Base-by-base conservation (phyloP, 805 yeast genomes). In the Saccharomyces eubayanus region DNA sequence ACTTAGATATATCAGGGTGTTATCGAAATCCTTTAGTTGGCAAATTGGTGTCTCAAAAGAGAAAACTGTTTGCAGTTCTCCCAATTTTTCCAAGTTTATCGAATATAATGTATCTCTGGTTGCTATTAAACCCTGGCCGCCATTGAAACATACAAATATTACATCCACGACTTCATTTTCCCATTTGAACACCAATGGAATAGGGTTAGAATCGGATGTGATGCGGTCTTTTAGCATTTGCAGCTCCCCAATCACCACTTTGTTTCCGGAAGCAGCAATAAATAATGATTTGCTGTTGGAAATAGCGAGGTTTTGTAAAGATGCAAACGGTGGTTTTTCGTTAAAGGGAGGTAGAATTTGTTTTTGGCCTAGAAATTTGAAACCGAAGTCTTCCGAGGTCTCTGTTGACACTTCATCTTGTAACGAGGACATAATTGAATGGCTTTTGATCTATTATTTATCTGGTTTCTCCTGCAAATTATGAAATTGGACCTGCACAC, bases 301-400 rank as follows among this genome's bases (percentile, higher is more conserved):
- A 48, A 75, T 72, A 14, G 72, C 69, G 9, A 78, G 62, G 50
- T 77, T 71, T 21, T 68, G 69, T 46, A 67, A 53, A 29, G 54
- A 66, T 51, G 66, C 70, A 65, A 56, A 75, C 16, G 72, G 77
- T 51, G 65, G 53, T 20, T 54, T 57, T 57, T 77, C 79, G 14
- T 67, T 60, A 50, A 64, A 72, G 11, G 69, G 55, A n/a, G 73
- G 75, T 20, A 77, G 59, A 31, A 73, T 63, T 11, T 58, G 59
- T 20, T 66, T 58, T 11, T 60, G 55, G 14, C 74, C 76, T 9
- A 74, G 45, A 31, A 68, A 60, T 55, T 70, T 75, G 67, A 77
- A 78, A 5, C 81, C 81, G 55, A 74, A 69, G 57, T 75, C 77
- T 54, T 75, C 77, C 4, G 77, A 65, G 5, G 59, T 65, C 29